Percentiles rank a stretch among this genome's conserved stretches.
Conservation (phyloP, 192 early-diverging fungal genomes). For the Backusella luteola region DNA sequence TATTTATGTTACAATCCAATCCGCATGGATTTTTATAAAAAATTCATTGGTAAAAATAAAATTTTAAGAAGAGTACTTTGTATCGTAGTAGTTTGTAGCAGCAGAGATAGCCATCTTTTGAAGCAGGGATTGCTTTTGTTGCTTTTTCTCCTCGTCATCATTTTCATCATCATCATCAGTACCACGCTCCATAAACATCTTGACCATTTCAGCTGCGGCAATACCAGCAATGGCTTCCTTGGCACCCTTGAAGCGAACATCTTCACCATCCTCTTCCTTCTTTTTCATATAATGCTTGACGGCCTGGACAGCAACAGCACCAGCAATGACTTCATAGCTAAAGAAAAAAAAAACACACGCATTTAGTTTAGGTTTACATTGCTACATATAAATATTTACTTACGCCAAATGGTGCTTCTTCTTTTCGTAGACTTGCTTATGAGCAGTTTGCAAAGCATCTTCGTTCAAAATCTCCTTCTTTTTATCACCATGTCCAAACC, state of each 20-base stretch:
- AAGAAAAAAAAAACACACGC: background rate
- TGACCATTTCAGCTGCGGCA: constrained; percentile 27
- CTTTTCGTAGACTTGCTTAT: constrained; percentile 21
- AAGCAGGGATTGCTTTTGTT: constrained; percentile 17
- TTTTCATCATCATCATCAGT: constrained; percentile 25
- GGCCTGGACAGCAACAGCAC: constrained; percentile 56
- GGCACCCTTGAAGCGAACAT: constrained; percentile 10
- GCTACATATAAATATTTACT: background rate
- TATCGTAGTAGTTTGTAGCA: constrained; percentile 29
- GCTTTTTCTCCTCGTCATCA: constrained; percentile 27
- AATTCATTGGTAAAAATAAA: background rate
- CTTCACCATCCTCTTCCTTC: constrained; percentile 23
- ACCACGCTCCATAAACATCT: constrained; percentile 30
- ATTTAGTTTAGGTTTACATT: background rate
- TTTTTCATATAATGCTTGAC: constrained; percentile 40
- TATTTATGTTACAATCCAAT: background rate
- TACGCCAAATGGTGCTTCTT: constrained; percentile 16
- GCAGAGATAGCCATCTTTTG: constrained; percentile 29
- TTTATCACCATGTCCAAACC: constrained; percentile 12
- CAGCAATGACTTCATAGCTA: constrained; percentile 44
- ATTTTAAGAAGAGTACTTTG: constrained; percentile 11
- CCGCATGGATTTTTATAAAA: background rate
- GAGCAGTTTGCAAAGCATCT: constrained; percentile 9
- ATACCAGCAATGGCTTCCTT: constrained; percentile 20
- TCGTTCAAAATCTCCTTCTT: constrained; percentile 7